These are phyloP conservation scores for Metarhizium anisopliae DNA, from an alignment of 2,329 filamentous ascomycete genomes.

Conservation along the genomic window DNA sequence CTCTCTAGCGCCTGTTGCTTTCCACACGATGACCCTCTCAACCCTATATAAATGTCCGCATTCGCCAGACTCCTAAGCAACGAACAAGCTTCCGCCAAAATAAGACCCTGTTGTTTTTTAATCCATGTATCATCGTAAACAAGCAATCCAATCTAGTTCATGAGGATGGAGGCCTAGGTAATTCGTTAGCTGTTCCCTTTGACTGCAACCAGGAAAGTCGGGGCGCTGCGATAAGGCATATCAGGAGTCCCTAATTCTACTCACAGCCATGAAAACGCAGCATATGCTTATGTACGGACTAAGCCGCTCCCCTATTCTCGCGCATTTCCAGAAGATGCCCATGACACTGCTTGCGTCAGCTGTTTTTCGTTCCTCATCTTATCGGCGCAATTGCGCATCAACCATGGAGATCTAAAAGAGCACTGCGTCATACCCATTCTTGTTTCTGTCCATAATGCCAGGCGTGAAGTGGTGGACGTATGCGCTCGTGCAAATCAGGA, in stretches of 20 bases:
- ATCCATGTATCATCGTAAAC: neutral
- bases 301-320: slow-evolving; percentile 81
- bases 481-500: slow-evolving; percentile 91
- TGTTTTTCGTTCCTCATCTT: neutral
- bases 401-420: neutral
- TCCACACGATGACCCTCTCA: neutral
- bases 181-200: slow-evolving; percentile 5
- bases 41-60: neutral
- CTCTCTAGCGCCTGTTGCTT: neutral
- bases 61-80: neutral
- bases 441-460: slow-evolving; percentile 83
- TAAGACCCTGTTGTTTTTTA: neutral
- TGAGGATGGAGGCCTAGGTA: slow-evolving; percentile 25
- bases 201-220: neutral
- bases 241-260: slow-evolving; percentile 14
- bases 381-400: neutral
- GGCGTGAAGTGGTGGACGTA: slow-evolving; percentile 90
- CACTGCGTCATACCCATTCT: slow-evolving; percentile 59
- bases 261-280: slow-evolving; percentile 87
- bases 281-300: slow-evolving; percentile 94
- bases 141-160: slow-evolving; percentile 26
- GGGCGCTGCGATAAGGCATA: neutral
- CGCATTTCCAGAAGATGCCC: slow-evolving; percentile 93
- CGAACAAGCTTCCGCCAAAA: neutral
- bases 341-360: slow-evolving; percentile 45